Evolutionary conservation across 163 green algal genomes (phyloP), one percentile per base, ranked within the genome.

Genomic region (Prototheca wickerhamii): DNA sequence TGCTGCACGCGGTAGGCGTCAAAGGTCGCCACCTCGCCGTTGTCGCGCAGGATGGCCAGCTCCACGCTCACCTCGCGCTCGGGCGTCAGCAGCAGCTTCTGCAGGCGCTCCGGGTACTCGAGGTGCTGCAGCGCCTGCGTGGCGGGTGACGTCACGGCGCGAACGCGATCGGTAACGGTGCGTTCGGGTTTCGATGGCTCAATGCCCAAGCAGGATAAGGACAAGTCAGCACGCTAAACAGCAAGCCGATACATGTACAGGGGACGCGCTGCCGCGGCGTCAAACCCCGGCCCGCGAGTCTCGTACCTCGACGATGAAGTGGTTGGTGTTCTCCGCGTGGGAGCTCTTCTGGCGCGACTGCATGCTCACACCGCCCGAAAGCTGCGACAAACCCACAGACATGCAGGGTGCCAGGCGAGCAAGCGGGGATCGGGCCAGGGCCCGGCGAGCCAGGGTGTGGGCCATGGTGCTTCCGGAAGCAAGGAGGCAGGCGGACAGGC

Each of bases 1-100:
- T 97, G 88, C 79, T 97, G 63, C 56, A 90, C 82, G 26, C 86
- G 82, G 58, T 89, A 96, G 8, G 83, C 89, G 34, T 92, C 87
- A 79, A 92, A 96, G 23, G 62, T 83, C 17, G 37, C 71, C 59
- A 73, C 87, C 59, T 89, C 77, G 3, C 87, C 87, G 33, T 81
- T 80, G 63, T 95, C 87, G 65, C 83, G 83, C n/a, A 71, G 76
- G 51, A 87, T 76, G 25, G 77, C 72, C 15, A 87, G 72, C 68
- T 87, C 75, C 23, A 87, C 80, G 18, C 75, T 32, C 15, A 86
- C 65, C 58, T 86, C 77, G 1, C 87, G 60, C 58, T 89, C 73
- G 1, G 89, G 87, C 2, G 84, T 91, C 3, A 96, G 74, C 62
- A 96, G 82, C 61, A 95, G 68, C 58, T 83, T 85, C 64, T 94